A percentile compares a stretch with the other conserved stretches of the same genome.
Evolutionary conservation across 176 grass and related monocot genomes (phyloP).

Genomic region (Oryza glumipatula): DNA sequence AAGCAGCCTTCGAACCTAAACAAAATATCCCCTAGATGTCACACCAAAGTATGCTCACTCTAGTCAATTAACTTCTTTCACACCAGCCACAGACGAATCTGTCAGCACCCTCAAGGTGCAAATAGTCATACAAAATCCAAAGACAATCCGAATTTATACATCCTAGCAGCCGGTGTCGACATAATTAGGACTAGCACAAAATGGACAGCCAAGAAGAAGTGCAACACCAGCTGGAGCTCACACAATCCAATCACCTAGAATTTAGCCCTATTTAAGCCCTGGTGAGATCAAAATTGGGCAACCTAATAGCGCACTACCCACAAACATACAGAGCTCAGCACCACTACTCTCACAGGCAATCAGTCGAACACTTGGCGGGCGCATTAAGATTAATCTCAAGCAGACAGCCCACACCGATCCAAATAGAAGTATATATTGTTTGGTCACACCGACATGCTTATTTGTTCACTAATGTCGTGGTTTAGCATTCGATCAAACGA

Average conservation of each 20-base stretch:
- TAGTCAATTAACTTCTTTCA: neutral
- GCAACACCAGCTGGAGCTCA: conserved; percentile 29
- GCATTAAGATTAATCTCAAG: neutral
- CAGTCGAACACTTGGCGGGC: conserved; percentile 14
- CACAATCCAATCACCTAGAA: conserved; percentile 5
- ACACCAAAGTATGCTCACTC: neutral
- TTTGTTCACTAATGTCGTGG: neutral
- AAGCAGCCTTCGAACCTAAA: neutral
- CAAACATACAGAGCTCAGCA: neutral
- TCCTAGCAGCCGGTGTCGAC: neutral
- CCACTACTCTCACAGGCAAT: conserved; percentile 26
- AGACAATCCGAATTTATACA: conserved; percentile 13
- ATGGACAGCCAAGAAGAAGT: neutral
- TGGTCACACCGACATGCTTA: neutral
- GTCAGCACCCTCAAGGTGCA: conserved; percentile 9
- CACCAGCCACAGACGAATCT: conserved; percentile 11
- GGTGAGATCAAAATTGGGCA: neutral
- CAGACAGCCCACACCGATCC: neutral
- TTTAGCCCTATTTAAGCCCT: neutral
- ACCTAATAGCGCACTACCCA: neutral
- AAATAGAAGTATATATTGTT: neutral
- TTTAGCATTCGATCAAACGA: neutral
- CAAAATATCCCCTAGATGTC: conserved; percentile 1
- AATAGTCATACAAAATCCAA: conserved; percentile 26
- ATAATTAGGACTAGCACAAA: conserved; percentile 22